Percentiles rank a stretch among this genome's conserved stretches.
phyloP scores from a whole-genome alignment of 495 filamentous ascomycete species.

The Neurospora sp. region DNA sequence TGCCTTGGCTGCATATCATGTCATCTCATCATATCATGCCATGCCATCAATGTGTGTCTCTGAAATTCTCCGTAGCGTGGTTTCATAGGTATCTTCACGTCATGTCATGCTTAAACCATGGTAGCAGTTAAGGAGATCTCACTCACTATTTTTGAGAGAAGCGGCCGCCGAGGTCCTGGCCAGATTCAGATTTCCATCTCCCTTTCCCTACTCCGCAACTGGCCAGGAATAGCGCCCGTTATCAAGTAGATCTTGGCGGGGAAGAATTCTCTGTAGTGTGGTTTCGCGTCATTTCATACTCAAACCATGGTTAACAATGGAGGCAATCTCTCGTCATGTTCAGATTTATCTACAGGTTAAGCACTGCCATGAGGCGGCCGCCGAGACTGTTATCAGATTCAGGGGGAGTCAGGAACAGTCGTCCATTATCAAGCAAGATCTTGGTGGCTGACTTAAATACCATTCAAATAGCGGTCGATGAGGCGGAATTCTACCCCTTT shows the following conservation, averaged over 20 bases:
- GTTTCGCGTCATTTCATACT: background rate
- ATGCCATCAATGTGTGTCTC: background rate
- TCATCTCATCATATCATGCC: background rate
- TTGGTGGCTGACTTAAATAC: background rate
- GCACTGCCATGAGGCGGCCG: no score
- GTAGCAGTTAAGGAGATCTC: background rate
- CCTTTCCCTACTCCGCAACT: no score
- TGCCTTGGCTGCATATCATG: background rate
- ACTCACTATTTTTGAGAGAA: no score
- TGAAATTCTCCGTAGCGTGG: background rate
- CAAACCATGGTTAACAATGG: background rate
- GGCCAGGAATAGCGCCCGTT: no score
- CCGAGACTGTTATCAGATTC: no score
- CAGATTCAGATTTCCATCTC: no score
- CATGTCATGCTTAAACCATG: background rate
- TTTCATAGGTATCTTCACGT: background rate
- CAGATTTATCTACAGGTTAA: no score
- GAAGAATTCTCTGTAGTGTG: background rate
- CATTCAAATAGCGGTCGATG: background rate
- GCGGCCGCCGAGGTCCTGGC: no score
- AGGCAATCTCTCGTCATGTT: no score
- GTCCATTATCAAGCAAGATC: background rate
- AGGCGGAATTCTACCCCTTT: background rate
- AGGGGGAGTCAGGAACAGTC: no score
- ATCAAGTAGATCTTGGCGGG: no score